These are phyloP conservation scores for Protea cynaroides DNA, from an alignment of 164 flowering plant species.

Conservation along the genomic window DNA sequence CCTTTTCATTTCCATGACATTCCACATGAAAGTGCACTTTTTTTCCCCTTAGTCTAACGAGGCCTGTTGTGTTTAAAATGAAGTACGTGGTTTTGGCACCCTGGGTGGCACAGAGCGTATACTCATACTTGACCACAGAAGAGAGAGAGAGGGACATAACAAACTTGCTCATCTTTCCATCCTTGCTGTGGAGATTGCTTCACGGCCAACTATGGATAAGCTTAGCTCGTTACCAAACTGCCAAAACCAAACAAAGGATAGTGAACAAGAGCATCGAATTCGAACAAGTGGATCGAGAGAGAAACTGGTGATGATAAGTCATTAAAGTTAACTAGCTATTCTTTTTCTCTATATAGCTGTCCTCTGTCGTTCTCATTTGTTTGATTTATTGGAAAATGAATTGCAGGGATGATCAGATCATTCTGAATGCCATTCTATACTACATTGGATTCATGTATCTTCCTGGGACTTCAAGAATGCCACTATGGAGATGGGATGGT, in stretches of 20 bases:
- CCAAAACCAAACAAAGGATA: conserved; percentile 31
- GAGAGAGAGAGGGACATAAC: conserved; percentile 24
- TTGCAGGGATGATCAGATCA: conserved; percentile 15
- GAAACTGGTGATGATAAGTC: no score
- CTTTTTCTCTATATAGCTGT: not conserved
- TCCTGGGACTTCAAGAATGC: not conserved
- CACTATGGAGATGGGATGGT: not conserved
- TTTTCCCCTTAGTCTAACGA: not conserved
- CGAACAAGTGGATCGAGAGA: conserved; percentile 11
- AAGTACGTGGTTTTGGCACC: conserved; percentile 50
- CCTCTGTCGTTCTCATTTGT: no score
- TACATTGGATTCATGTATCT: not conserved
- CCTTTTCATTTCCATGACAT: not conserved
- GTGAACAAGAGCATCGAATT: conserved; percentile 4
- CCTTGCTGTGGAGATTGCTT: conserved; percentile 35
- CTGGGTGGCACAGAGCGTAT: conserved; percentile 28
- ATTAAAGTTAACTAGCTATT: no score
- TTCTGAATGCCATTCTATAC: conserved; percentile 3
- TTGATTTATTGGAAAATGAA: no score
- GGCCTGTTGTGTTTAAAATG: not conserved
- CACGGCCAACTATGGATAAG: conserved; percentile 58
- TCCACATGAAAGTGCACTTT: not conserved
- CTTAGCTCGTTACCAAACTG: conserved; percentile 44
- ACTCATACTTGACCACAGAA: conserved; percentile 20
- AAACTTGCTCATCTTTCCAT: conserved; percentile 29